Evolutionary conservation across 768 basidiomycete genomes (phyloP).

Genomic region (Trametes cingulata): DNA sequence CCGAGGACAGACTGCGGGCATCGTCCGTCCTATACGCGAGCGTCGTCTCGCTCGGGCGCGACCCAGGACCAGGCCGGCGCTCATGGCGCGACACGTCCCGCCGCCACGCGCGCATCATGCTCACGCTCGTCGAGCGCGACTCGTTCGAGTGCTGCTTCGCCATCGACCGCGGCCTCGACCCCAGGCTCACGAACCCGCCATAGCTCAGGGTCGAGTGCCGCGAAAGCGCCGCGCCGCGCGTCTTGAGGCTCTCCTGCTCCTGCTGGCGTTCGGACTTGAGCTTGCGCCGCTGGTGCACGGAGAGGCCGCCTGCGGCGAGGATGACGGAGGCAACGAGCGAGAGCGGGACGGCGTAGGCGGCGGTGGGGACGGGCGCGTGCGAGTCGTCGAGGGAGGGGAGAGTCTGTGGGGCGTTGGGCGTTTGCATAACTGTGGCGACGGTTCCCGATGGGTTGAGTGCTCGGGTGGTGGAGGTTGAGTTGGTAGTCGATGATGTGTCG

Average conservation of each 20-base stretch:
- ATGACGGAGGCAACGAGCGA: constrained; percentile 33
- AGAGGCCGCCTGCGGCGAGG: constrained; percentile 29
- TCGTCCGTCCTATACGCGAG: constrained; percentile 4
- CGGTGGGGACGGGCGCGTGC: constrained; percentile 29
- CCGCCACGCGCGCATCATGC: constrained; percentile 18
- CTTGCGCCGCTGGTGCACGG: constrained; percentile 30
- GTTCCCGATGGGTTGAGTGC: not conserved
- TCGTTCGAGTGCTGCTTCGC: not conserved
- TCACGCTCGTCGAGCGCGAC: constrained; percentile 21
- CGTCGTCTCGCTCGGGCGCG: not conserved
- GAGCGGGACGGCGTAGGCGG: constrained; percentile 38
- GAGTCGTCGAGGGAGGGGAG: constrained; percentile 25
- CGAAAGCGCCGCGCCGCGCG: constrained; percentile 14
- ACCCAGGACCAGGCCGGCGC: not conserved
- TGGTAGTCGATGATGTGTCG: not conserved
- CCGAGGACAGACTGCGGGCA: constrained; percentile 7
- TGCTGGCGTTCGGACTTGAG: constrained; percentile 27
- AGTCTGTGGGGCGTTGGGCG: not conserved
- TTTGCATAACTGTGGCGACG: not conserved
- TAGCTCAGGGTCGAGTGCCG: constrained; percentile 17
- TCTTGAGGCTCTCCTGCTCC: constrained; percentile 5
- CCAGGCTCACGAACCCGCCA: constrained; percentile 16
- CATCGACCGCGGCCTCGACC: not conserved
- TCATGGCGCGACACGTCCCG: constrained; percentile 11
- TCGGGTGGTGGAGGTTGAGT: not conserved